These are phyloP conservation scores for Picochlorum sp. DNA, from an alignment of 139 green algal species.

Conservation along the genomic window DNA sequence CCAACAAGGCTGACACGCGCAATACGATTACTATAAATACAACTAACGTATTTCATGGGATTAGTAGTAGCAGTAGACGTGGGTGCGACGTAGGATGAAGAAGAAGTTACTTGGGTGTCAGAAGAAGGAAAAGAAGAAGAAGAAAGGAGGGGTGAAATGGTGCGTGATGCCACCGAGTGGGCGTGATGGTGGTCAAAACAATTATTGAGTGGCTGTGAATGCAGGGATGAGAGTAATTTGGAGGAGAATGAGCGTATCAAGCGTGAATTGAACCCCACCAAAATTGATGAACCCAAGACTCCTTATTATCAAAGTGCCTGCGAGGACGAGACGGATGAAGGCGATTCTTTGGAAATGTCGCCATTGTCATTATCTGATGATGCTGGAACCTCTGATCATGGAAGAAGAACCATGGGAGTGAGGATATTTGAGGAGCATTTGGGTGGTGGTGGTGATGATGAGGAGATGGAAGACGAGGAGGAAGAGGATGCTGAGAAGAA, in stretches of 20 bases:
- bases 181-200: not conserved
- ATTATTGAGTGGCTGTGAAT: not conserved
- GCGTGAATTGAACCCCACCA: conserved; percentile 28
- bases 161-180: not conserved
- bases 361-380: not conserved
- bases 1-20: too few relatives aligned
- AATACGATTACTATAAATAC: too few relatives aligned
- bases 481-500: conserved; percentile 25
- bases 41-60: too few relatives aligned
- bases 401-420: not conserved
- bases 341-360: not conserved
- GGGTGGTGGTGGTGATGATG: not conserved
- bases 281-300: conserved; percentile 42
- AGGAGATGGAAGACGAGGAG: conserved; percentile 8
- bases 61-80: too few relatives aligned
- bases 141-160: conserved; percentile 6
- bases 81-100: too few relatives aligned
- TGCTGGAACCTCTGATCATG: not conserved
- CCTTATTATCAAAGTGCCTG: conserved; percentile 25
- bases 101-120: too few relatives aligned
- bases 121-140: not conserved
- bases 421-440: not conserved
- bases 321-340: conserved; percentile 25
- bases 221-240: conserved; percentile 37
- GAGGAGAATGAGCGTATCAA: conserved; percentile 41